Evolutionary conservation across 2,329 filamentous ascomycete genomes (phyloP).

Genomic region (Aureobasidium sp.): DNA sequence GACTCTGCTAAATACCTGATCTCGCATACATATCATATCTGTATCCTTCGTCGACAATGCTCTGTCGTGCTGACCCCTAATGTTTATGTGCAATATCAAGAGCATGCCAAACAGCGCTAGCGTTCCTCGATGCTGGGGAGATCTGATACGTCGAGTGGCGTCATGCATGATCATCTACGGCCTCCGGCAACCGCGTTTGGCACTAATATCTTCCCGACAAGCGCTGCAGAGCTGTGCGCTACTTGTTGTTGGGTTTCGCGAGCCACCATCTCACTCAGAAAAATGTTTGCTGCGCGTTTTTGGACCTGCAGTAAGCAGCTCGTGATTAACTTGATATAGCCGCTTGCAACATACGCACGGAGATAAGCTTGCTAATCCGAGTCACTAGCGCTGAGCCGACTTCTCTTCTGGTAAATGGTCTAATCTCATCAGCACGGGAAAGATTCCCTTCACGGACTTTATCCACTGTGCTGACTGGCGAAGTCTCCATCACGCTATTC

Average conservation of each 20-base stretch:
- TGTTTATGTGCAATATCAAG: not conserved
- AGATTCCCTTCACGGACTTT: not conserved
- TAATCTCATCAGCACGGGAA: not conserved
- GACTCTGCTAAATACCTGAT: not conserved
- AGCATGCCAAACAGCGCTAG: slow-evolving; percentile 9
- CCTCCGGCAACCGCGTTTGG: not conserved
- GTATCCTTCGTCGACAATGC: no score
- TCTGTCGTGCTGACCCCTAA: not conserved
- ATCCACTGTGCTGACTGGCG: not conserved
- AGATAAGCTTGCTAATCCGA: not conserved
- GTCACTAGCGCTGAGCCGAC: not conserved
- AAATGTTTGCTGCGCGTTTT: not conserved
- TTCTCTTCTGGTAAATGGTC: not conserved
- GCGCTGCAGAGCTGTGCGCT: not conserved
- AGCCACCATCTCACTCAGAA: not conserved
- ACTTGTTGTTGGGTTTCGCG: not conserved
- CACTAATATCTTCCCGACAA: not conserved
- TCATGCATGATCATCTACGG: not conserved
- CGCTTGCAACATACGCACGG: not conserved
- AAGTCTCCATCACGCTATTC: not conserved
- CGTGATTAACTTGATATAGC: not conserved
- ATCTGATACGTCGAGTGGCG: slow-evolving; percentile 6
- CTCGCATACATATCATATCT: not conserved
- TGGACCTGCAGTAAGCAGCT: not conserved
- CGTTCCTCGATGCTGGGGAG: slow-evolving; percentile 2